Base-by-base conservation (phyloP, 208 protist genomes). In the Endotrypanum monterogeii region DNA sequence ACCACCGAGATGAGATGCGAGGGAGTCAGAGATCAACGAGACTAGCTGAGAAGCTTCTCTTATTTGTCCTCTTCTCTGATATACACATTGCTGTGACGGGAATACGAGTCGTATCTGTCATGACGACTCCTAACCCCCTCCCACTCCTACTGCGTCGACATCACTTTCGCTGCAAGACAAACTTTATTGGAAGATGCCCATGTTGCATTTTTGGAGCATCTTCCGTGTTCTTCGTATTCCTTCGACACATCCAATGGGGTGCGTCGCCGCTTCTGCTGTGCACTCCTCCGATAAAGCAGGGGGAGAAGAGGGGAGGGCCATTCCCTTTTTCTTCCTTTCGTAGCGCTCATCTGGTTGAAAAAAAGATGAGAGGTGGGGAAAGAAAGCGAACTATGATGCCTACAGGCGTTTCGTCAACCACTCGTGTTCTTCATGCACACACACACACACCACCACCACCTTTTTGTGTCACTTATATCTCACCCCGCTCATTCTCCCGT, bases 401-500 rank as follows among this genome's bases (percentile, higher is more conserved):
- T 48, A 30, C 56, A 39, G 5, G 16, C 35, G 58, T 44, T 8
- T 63, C 58, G 8, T 63, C 20, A 18, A 46, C 58, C 58, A 20
- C 6, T 63, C 0, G 12, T 48, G 44, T 5, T 57, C 54, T 57
- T 18, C 56, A 11, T 28, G 6, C 28, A 32, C 23, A 37, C 58
- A 37, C 35, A 4, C 14, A 68, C 9, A 2, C 1, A 51, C n/a
- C 9, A n/a, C 8, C 35, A 6, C 9, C 48, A 51, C 11, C n/a
- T 61, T 1, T 14, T n/a, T 66, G 23, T 12, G 25, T 61, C 44
- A 23, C 32, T 12, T 74, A 14, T 0, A 2, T 18, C n/a, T 68
- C n/a, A 0, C 16, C 52, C 20, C 9, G 67, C 73, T 30, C n/a
- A 57, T 71, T 76, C 35, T 65, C 58, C 25, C 54, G n/a, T 39